phyloP scores from a whole-genome alignment of 352 stramenopile genomes.

The Halophytophthora batemanensis region DNA sequence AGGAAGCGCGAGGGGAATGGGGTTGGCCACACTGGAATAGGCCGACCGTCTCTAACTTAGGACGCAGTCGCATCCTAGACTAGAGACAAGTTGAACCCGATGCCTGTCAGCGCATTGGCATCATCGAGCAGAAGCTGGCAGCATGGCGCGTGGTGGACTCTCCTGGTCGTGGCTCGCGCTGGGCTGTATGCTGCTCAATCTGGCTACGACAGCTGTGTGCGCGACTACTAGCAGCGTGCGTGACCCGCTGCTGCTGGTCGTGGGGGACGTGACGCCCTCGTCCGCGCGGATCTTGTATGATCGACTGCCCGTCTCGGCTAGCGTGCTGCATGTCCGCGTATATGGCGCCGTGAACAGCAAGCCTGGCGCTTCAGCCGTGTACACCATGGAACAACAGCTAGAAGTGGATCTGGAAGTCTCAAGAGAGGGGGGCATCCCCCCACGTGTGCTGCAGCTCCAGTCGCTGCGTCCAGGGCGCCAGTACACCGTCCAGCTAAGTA shows the following conservation, averaged over 20 bases:
- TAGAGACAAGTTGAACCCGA: too few species aligned
- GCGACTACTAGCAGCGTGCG: constrained; percentile 7
- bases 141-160: neutral
- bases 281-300: constrained; percentile 53
- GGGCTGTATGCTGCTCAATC: constrained; percentile 10
- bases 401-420: constrained; percentile 2
- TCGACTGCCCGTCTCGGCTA: constrained; percentile 5
- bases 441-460: constrained; percentile 27
- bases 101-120: too few species aligned
- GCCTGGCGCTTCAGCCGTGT: constrained; percentile 3
- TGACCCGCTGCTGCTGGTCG: constrained; percentile 38
- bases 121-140: neutral
- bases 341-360: constrained; percentile 8
- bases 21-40: neutral
- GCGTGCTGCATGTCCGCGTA: constrained; percentile 18
- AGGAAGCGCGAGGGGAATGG: constrained; percentile 8
- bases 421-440: constrained; percentile 1
- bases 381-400: constrained; percentile 1
- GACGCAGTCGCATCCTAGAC: neutral
- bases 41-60: neutral
- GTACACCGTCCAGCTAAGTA: constrained; percentile 38
- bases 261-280: constrained; percentile 46
- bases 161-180: constrained; percentile 4
- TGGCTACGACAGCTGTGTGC: neutral
- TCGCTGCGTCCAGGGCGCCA: constrained; percentile 30